A percentile compares a stretch with the other conserved stretches of the same genome.
Conservation (phyloP, 2,329 filamentous ascomycete genomes). For the Aspergillus puulaauensis region DNA sequence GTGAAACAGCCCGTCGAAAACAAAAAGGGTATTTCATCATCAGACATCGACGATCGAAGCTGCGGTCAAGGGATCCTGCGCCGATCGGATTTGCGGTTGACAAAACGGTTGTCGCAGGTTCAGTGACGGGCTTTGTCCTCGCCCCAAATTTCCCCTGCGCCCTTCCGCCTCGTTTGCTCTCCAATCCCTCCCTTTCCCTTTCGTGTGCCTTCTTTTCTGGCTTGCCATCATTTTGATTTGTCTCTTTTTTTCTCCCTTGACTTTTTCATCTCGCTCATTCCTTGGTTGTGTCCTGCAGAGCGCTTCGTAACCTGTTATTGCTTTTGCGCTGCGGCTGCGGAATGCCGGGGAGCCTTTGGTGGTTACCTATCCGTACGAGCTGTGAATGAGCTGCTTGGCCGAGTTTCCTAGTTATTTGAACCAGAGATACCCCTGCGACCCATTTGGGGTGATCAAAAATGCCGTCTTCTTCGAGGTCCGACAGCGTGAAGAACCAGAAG, state of each 20-base stretch:
- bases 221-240: background rate
- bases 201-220: background rate
- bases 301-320: background rate
- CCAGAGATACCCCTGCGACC: slow-evolving; percentile 2
- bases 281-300: background rate
- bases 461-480: slow-evolving; percentile 33
- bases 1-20: background rate
- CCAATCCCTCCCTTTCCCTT: background rate
- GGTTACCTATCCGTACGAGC: background rate
- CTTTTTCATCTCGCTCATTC: background rate
- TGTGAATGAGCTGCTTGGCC: background rate
- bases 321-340: slow-evolving; percentile 16
- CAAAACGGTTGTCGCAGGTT: background rate
- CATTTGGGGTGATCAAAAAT: slow-evolving; percentile 18
- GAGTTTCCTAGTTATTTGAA: background rate
- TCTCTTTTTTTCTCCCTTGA: background rate
- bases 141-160: background rate
- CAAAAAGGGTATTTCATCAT: background rate
- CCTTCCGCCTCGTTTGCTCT: background rate
- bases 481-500: slow-evolving; percentile 32
- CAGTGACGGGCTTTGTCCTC: background rate
- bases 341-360: slow-evolving; percentile 14
- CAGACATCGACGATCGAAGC: background rate
- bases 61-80: background rate
- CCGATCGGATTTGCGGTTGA: background rate